Conservation (phyloP, 768 basidiomycete species). For the Auriculariales sp. region DNA sequence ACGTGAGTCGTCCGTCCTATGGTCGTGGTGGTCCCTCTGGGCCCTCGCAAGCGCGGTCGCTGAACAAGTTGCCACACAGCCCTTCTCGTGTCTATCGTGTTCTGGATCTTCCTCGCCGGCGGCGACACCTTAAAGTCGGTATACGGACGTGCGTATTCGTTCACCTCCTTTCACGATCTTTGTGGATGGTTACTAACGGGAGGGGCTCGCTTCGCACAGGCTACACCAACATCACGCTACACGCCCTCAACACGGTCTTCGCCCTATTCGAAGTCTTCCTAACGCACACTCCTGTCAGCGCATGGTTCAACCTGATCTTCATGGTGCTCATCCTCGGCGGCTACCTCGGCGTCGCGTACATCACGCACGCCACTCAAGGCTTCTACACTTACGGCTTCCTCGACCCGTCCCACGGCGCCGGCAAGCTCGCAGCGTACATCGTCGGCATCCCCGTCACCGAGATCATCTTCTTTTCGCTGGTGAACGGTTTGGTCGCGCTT, state of each 20-base stretch:
- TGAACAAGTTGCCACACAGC: slow-evolving; percentile 31
- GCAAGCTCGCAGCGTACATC: slow-evolving; percentile 43
- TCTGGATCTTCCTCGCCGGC: slow-evolving; percentile 39
- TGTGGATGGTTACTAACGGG: slow-evolving; percentile 2
- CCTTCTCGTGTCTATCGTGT: slow-evolving; percentile 48
- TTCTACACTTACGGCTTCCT: slow-evolving; percentile 65
- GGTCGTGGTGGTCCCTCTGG: background rate
- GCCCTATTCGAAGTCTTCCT: slow-evolving; percentile 42
- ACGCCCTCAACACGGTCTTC: slow-evolving; percentile 43
- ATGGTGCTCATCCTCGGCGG: slow-evolving; percentile 33
- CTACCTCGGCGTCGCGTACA: slow-evolving; percentile 57
- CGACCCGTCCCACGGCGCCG: slow-evolving; percentile 29
- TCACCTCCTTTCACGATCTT: slow-evolving; percentile 18
- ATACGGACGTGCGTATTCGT: slow-evolving; percentile 12
- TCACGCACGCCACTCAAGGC: slow-evolving; percentile 43
- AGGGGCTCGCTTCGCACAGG: slow-evolving; percentile 18
- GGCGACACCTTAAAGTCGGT: slow-evolving; percentile 24
- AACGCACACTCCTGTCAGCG: slow-evolving; percentile 35
- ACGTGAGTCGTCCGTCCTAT: slow-evolving; percentile 28
- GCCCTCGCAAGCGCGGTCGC: background rate
- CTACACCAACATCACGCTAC: slow-evolving; percentile 45
- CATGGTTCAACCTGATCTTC: slow-evolving; percentile 35
- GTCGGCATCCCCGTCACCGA: slow-evolving; percentile 41
- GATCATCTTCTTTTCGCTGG: slow-evolving; percentile 34
- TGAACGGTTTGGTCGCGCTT: slow-evolving; percentile 26